Evolutionary conservation across 2,329 filamentous ascomycete species (phyloP).

Genomic region (Calonectria crousiana): DNA sequence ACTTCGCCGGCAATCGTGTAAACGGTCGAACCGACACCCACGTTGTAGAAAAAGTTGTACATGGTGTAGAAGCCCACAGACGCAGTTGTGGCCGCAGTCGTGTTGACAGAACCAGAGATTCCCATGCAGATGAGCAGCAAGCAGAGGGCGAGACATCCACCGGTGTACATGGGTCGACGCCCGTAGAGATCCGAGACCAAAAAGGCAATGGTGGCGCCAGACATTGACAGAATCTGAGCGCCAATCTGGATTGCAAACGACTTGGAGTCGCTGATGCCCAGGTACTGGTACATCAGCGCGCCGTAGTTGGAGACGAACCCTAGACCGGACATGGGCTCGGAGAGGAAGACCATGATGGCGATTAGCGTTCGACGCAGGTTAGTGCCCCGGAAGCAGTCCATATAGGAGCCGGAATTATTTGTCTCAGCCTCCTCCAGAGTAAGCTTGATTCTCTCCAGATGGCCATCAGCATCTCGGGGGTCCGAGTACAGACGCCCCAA

Average conservation of each 20-base stretch:
- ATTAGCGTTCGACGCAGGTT: conserved; percentile 58
- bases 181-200: conserved; percentile 44
- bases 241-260: conserved; percentile 46
- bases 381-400: conserved; percentile 57
- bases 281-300: conserved; percentile 48
- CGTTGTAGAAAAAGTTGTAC: conserved; percentile 56
- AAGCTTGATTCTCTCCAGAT: conserved; percentile 58
- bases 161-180: conserved; percentile 45
- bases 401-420: conserved; percentile 50
- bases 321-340: conserved; percentile 60
- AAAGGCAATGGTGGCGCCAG: conserved; percentile 44
- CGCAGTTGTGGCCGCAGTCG: conserved; percentile 39
- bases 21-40: conserved; percentile 55
- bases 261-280: conserved; percentile 43
- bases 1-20: conserved; percentile 58
- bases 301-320: conserved; percentile 58
- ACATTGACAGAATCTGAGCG: conserved; percentile 46
- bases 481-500: conserved; percentile 61
- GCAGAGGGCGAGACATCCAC: conserved; percentile 38
- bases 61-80: conserved; percentile 53
- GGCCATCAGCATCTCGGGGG: conserved; percentile 51
- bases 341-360: conserved; percentile 54
- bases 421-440: conserved; percentile 58
- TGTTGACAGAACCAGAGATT: conserved; percentile 41
- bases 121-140: conserved; percentile 45